These are phyloP conservation scores for Kurtzmaniella fragi DNA, from an alignment of 805 yeast genomes.

Conservation along the genomic window DNA sequence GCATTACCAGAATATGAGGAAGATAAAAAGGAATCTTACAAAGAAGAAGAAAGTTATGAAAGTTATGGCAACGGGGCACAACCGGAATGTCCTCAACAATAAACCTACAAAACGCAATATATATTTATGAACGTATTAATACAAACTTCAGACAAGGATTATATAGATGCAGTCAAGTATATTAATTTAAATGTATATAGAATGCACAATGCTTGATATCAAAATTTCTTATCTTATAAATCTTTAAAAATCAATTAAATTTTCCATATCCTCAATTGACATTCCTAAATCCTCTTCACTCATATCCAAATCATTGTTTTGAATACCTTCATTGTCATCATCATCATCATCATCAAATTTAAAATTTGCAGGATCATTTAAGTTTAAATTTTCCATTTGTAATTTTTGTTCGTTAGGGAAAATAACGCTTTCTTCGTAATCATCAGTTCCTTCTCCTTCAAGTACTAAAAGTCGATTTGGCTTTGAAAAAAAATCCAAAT, in stretches of 20 bases:
- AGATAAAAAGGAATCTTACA: constrained; percentile 8
- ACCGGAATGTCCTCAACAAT: constrained; percentile 35
- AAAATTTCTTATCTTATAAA: too few relatives aligned
- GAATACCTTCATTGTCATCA: constrained; percentile 8
- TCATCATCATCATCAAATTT: constrained; percentile 7
- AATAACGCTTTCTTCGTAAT: constrained; percentile 8
- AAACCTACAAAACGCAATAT: constrained; percentile 3
- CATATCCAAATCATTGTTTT: constrained; percentile 7
- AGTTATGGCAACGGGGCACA: constrained; percentile 12
- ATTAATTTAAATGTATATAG: not conserved
- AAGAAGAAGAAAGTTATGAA: constrained; percentile 10
- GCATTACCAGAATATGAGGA: constrained; percentile 26
- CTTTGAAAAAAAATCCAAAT: constrained; percentile 20
- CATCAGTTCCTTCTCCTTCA: constrained; percentile 10
- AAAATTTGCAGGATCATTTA: constrained; percentile 7
- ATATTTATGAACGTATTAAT: constrained; percentile 3
- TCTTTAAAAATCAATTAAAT: constrained; percentile 28
- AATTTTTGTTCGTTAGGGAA: constrained; percentile 8
- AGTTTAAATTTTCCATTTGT: constrained; percentile 9
- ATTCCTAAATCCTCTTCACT: constrained; percentile 22
- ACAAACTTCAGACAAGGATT: constrained; percentile 1
- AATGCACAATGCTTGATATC: not conserved
- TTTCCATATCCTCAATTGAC: constrained; percentile 26
- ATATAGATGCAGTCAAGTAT: not conserved
- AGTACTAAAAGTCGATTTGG: constrained; percentile 15